phyloP scores from a whole-genome alignment of 2,329 filamentous ascomycete species.

The Trichoderma sp. region DNA sequence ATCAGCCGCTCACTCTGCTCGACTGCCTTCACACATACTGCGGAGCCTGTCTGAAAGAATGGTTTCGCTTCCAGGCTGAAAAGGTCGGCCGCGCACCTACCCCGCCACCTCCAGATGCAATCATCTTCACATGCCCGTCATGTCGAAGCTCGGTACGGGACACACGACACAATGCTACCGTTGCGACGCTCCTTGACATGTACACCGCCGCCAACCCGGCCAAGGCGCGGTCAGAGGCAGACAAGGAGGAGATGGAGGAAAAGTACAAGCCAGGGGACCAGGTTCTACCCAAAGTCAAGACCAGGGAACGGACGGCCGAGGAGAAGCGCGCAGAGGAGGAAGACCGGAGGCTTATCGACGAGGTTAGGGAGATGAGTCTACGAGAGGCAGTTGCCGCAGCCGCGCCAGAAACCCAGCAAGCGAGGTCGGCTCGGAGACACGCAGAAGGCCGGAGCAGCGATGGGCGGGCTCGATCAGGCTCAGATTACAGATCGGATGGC shows the following conservation, averaged over 20 bases:
- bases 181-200: constrained; percentile 87
- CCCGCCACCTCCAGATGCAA: constrained; percentile 47
- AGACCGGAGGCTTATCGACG: constrained; percentile 67
- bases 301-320: constrained; percentile 50
- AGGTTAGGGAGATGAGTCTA: constrained; percentile 72
- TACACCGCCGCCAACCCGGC: constrained; percentile 77
- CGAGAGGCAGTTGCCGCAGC: constrained; percentile 55
- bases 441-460: constrained; percentile 35
- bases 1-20: constrained; percentile 85
- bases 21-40: constrained; percentile 96
- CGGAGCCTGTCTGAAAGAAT: constrained; percentile 91
- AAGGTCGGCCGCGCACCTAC: constrained; percentile 52
- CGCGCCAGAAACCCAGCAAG: neutral
- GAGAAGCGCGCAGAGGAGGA: constrained; percentile 59
- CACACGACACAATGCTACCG: constrained; percentile 85
- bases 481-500: constrained; percentile 33
- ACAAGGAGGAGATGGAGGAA: constrained; percentile 71
- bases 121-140: constrained; percentile 82
- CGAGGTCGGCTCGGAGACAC: constrained; percentile 31
- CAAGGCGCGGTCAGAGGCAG: constrained; percentile 64
- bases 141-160: constrained; percentile 84
- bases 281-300: constrained; percentile 65
- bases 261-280: constrained; percentile 81
- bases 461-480: constrained; percentile 33
- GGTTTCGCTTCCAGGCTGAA: constrained; percentile 80